phyloP scores from a whole-genome alignment of 176 grass and related monocot species.

The bread wheat (Triticum aestivum) region IWGSC_CS_RefSeq_v2.1 NC_057810.1:643334539-643335038 shows the following conservation, averaged over 20 bases:
- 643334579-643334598: too few relatives aligned
- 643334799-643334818: constrained; percentile 40
- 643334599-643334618: too few relatives aligned
- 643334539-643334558: too few relatives aligned
- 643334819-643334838: neutral
- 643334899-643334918: neutral
- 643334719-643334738: neutral
- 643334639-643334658: too few relatives aligned
- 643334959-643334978: neutral
- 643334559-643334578: too few relatives aligned
- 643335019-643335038: neutral
- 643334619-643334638: too few relatives aligned
- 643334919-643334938: neutral
- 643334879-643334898: too few relatives aligned
- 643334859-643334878: constrained; percentile 11
- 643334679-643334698: too few relatives aligned
- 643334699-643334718: neutral
- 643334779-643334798: constrained; percentile 33
- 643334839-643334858: too few relatives aligned
- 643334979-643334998: too few relatives aligned
- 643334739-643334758: neutral
- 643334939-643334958: neutral
- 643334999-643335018: neutral
- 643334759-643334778: neutral
- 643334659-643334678: too few relatives aligned